Conservation (phyloP, 2,329 filamentous ascomycete species). For the Neurospora crassa region DNA sequence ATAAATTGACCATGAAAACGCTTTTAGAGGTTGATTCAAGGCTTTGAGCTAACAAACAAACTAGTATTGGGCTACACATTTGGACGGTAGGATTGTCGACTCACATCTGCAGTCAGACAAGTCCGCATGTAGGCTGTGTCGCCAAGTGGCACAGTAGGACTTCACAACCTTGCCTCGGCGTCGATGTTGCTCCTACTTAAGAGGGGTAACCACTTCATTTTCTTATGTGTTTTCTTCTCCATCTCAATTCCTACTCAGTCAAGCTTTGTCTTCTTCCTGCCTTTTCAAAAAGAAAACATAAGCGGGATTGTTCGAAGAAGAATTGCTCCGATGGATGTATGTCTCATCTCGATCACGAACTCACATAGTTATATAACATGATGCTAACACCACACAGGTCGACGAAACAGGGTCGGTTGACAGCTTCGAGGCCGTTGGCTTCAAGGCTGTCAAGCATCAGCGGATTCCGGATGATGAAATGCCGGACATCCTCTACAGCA, state of each 20-base stretch:
- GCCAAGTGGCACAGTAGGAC: neutral
- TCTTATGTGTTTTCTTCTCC: neutral
- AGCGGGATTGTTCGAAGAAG: neutral
- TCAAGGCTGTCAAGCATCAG: neutral
- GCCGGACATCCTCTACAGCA: constrained; percentile 9
- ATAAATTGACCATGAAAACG: too few relatives aligned
- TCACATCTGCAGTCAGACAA: neutral
- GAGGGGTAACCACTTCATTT: neutral
- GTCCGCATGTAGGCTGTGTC: neutral
- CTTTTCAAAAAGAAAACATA: neutral
- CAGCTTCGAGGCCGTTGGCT: constrained; percentile 8
- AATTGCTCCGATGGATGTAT: neutral
- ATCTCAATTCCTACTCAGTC: neutral
- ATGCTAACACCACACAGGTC: neutral
- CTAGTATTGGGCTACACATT: too few relatives aligned
- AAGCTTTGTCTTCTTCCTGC: neutral
- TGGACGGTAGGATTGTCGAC: neutral
- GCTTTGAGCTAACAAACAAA: too few relatives aligned
- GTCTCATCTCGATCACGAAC: neutral
- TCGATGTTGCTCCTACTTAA: neutral
- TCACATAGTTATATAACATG: neutral
- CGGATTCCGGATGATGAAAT: constrained; percentile 3
- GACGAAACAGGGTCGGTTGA: constrained; percentile 3
- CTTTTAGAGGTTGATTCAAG: too few relatives aligned
- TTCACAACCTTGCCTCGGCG: neutral